Evolutionary conservation across 495 filamentous ascomycete species (phyloP).

Genomic region (Penicillium flavigenum): DNA sequence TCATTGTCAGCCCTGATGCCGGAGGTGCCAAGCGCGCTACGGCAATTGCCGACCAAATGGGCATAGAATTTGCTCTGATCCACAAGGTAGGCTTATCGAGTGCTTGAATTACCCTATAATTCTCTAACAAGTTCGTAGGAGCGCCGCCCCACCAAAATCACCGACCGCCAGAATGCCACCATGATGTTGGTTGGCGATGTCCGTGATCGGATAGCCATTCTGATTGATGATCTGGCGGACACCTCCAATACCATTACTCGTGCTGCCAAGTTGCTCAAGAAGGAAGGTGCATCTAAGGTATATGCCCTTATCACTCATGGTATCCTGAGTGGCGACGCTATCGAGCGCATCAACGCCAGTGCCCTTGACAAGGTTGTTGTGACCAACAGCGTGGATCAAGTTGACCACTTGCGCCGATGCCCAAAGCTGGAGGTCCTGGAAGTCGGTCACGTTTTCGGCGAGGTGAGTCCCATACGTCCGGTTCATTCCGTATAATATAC

Average conservation of each 20-base stretch:
- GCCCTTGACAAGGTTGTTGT: slow-evolving; percentile 88
- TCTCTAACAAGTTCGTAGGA: slow-evolving; percentile 55
- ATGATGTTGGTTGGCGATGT: slow-evolving; percentile 99
- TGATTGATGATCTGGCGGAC: slow-evolving; percentile 93
- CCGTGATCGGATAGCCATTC: slow-evolving; percentile 72
- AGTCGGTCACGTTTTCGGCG: slow-evolving; percentile 88
- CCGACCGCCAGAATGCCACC: slow-evolving; percentile 89
- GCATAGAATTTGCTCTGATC: slow-evolving; percentile 92
- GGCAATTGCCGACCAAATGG: slow-evolving; percentile 91
- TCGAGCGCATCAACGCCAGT: slow-evolving; percentile 88
- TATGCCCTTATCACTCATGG: slow-evolving; percentile 93
- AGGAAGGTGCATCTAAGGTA: slow-evolving; percentile 82
- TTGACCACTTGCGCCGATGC: slow-evolving; percentile 70
- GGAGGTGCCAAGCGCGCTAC: slow-evolving; percentile 96
- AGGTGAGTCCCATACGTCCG: slow-evolving; percentile 52
- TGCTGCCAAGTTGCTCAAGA: slow-evolving; percentile 94
- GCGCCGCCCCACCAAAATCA: slow-evolving; percentile 91
- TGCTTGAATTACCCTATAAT: slow-evolving; percentile 13
- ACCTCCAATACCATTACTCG: slow-evolving; percentile 96
- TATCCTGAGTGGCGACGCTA: slow-evolving; percentile 89
- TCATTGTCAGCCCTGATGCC: slow-evolving; percentile 94
- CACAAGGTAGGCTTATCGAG: slow-evolving; percentile 73
- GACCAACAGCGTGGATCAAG: slow-evolving; percentile 91
- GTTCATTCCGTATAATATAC: slow-evolving; percentile 10
- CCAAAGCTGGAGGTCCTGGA: slow-evolving; percentile 91